phyloP scores from a whole-genome alignment of 2,329 filamentous ascomycete genomes.

The Calonectria hawksworthii region DNA sequence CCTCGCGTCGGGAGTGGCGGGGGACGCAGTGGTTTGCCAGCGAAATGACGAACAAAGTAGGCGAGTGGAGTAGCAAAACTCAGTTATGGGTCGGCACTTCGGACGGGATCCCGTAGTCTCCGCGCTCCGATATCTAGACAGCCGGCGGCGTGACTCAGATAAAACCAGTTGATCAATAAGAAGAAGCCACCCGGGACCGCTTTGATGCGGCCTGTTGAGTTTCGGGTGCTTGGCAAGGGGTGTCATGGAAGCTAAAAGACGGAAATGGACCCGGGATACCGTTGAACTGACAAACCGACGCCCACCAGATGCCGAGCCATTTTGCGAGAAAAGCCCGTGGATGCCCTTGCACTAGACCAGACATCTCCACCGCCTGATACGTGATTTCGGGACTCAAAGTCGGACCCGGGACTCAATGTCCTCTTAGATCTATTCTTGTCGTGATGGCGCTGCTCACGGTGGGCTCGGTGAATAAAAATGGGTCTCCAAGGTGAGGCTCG shows the following conservation, averaged over 20 bases:
- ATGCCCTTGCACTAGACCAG: slow-evolving; percentile 14
- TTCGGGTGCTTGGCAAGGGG: slow-evolving; percentile 5
- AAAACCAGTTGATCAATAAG: slow-evolving; percentile 6
- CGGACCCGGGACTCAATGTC: neutral
- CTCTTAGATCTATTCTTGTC: neutral
- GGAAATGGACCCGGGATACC: slow-evolving; percentile 14
- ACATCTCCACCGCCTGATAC: slow-evolving; percentile 1
- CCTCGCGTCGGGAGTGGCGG: slow-evolving; percentile 2
- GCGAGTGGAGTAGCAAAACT: slow-evolving; percentile 12
- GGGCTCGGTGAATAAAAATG: slow-evolving; percentile 8
- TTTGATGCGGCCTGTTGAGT: neutral
- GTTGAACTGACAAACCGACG: slow-evolving; percentile 8
- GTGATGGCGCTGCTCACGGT: neutral
- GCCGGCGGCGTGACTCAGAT: slow-evolving; percentile 13
- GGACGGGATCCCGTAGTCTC: slow-evolving; percentile 14
- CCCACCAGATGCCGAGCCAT: slow-evolving; percentile 19
- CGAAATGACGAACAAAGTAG: slow-evolving; percentile 27
- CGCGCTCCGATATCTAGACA: slow-evolving; percentile 4
- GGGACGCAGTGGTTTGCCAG: slow-evolving; percentile 13
- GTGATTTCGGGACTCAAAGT: neutral
- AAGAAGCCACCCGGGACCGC: slow-evolving; percentile 2
- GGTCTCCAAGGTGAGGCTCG: slow-evolving; percentile 24
- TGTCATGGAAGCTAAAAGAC: slow-evolving; percentile 21
- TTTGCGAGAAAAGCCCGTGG: slow-evolving; percentile 23
- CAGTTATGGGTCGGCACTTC: slow-evolving; percentile 22